Evolutionary conservation across 768 basidiomycete genomes (phyloP).

Genomic region (Leccinum ochraceum): DNA sequence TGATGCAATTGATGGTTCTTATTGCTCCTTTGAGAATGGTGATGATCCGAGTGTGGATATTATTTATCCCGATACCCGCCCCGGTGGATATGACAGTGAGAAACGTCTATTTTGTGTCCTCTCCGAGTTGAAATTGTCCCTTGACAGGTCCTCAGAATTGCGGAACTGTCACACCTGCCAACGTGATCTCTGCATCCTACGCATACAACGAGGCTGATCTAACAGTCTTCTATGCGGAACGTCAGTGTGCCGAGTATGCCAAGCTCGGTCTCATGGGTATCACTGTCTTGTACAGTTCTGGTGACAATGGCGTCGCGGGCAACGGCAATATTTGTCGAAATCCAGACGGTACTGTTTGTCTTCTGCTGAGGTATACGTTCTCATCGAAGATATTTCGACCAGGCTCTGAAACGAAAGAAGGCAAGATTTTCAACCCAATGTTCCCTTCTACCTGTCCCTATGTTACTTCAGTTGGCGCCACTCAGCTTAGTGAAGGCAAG

Average conservation of each 20-base stretch:
- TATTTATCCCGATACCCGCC: conserved; percentile 42
- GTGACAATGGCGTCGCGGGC: conserved; percentile 44
- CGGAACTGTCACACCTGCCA: conserved; percentile 39
- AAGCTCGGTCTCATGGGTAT: conserved; percentile 52
- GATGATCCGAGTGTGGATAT: conserved; percentile 41
- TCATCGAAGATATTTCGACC: background rate
- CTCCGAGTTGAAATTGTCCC: background rate
- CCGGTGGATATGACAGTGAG: conserved; percentile 41
- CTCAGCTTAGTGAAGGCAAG: conserved; percentile 45
- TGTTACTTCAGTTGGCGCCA: conserved; percentile 68
- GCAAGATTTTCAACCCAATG: conserved; percentile 57
- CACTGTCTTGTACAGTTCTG: conserved; percentile 44
- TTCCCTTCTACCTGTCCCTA: conserved; percentile 58
- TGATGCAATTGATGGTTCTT: conserved; percentile 44
- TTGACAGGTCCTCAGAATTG: conserved; percentile 29
- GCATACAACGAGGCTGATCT: conserved; percentile 39
- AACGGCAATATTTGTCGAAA: conserved; percentile 37
- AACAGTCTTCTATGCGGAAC: conserved; percentile 34
- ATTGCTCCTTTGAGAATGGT: conserved; percentile 48
- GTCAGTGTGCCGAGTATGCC: conserved; percentile 50
- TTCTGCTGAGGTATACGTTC: background rate
- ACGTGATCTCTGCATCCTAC: conserved; percentile 46
- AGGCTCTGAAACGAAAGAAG: conserved; percentile 42
- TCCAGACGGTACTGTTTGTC: conserved; percentile 32
- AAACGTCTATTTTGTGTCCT: background rate